Base-by-base conservation (phyloP, 1,284 basidiomycete genomes). In the Butyriboletus regius region DNA sequence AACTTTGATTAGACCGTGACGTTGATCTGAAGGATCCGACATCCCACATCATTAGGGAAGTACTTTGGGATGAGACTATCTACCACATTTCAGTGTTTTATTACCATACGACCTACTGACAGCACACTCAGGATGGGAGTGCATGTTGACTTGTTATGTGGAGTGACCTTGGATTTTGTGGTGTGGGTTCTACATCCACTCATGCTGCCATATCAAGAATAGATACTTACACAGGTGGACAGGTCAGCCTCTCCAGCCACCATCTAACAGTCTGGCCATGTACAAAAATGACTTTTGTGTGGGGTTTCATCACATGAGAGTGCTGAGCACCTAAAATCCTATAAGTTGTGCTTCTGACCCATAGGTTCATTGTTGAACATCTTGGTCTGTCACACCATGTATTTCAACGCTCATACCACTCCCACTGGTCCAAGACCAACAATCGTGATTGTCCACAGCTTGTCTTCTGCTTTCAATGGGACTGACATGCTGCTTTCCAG, bases 401-500 rank as follows among this genome's bases (percentile, higher is more conserved):
- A n/a, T n/a, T n/a, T n/a, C n/a, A n/a, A n/a, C n/a, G n/a, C n/a
- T n/a, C n/a, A n/a, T 55, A 80, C 78, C 54, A 88, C 67, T 12
- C 87, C 87, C 7, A 89, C 86, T 14, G 87, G 86, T 5, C 87
- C 87, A 43, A 89, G 71, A 7, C 86, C 86, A 15, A 89, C 68
- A 24, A 88, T 70, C 0, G 79, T 85, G 40, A 88, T 69, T 0
- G 76, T 81, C 50, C 87, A 60, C 3, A 67, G 54, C 40, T 66
- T 69, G 52, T 83, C 82, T 49, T 79, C 75, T 6, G 68, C 55
- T 57, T 62, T 49, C 54, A 71, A 59, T 56, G 53, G 58, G 53
- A 43, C 56, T 39, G 36, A 60, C 54, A 45, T 57, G 56, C 13
- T 38, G 10, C 14, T 37, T 10, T 29, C 54, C 34, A 41, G 74